A percentile compares a stretch with the other conserved stretches of the same genome.
These are phyloP conservation scores for Astrephomene gubernaculifera DNA, from an alignment of 139 green algal genomes.

Conservation along the genomic window DNA sequence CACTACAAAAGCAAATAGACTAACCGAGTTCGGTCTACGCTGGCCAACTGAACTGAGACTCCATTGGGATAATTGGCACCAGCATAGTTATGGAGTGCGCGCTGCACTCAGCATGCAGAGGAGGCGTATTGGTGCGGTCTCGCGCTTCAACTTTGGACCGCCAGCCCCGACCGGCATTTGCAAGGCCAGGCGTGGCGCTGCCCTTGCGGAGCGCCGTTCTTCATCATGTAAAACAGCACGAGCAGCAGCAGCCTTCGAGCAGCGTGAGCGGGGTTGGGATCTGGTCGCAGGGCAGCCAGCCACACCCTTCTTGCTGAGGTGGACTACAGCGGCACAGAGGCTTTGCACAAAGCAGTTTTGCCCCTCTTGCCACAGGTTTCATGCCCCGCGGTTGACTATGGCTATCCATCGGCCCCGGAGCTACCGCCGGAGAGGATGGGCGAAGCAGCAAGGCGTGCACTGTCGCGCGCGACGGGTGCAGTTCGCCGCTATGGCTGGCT, in stretches of 20 bases:
- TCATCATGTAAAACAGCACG: neutral
- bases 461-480: constrained; percentile 64
- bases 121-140: constrained; percentile 12
- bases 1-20: too few species aligned
- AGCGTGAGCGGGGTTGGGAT: neutral
- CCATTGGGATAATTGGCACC: neutral
- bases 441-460: constrained; percentile 59
- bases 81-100: neutral
- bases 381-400: constrained; percentile 26
- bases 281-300: too few species aligned
- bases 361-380: neutral
- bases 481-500: constrained; percentile 85
- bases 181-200: neutral
- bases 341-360: neutral
- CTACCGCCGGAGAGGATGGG: constrained; percentile 51
- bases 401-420: constrained; percentile 40
- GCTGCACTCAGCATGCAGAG: neutral
- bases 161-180: neutral
- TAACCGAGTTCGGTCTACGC: too few species aligned
- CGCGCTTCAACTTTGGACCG: constrained; percentile 14
- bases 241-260: neutral
- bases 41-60: too few species aligned
- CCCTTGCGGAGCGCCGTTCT: neutral
- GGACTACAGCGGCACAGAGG: too few species aligned
- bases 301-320: too few species aligned